Evolutionary conservation across 768 basidiomycete genomes (phyloP), one percentile per base, ranked within the genome.

Genomic region (Leccinum ochraceum): DNA sequence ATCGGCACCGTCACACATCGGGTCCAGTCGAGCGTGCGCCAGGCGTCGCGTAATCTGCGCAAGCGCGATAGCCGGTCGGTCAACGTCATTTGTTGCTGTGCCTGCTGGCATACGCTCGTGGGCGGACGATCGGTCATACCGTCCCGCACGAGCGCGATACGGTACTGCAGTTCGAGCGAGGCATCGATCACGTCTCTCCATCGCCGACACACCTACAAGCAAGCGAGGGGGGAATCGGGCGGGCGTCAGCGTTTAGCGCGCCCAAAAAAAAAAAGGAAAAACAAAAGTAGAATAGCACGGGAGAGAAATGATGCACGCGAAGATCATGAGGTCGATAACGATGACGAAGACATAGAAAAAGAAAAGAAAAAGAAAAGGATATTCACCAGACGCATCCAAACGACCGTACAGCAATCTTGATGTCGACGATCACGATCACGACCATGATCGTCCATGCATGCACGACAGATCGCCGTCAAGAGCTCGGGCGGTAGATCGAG

Each of bases 101-200:
- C 4, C 16, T 13, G 10, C 11, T 20, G n/a, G 6, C 30, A 13
- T 14, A 9, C 30, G 16, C 11, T 1, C 28, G 51, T 20, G 30
- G 26, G 51, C 17, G 28, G 53, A 24, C 22, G 36, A 10, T 54
- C 71, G 14, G 70, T 34, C 73, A 82, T 71, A 0, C 78, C 78
- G 55, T 80, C 73, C 5, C 71, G 65, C 6, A 58, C 69, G n/a
- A 81, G 74, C 54, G 80, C 78, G 56, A 78, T 72, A 2, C 56
- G 64, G 59, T 80, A 81, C 22, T 73, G 73, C 1, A 81, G 64
- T 50, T 79, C 69, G 55, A 67, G 54, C 49, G 69, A 74, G 3
- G 17, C 58, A 8, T 75, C 70, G 58, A 74, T 53, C 17, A 71
- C 39, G 11, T 61, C 63, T 1, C 61, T 57, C 30, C 69, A 44